phyloP scores from a whole-genome alignment of 225 moss, liverwort and hornwort species.

The Asterella californica region DNA sequence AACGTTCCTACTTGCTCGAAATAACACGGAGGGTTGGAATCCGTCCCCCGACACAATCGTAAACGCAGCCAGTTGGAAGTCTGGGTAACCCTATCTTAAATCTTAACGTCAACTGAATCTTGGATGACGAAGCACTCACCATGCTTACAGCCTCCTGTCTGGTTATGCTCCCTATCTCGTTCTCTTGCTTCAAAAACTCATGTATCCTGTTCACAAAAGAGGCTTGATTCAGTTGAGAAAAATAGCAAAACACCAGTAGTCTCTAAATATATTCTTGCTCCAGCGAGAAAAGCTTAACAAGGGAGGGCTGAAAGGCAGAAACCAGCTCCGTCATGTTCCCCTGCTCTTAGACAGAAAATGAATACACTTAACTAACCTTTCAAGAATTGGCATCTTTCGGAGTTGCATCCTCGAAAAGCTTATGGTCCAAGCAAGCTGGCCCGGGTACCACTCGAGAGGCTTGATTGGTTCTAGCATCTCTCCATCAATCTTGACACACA shows the following conservation, averaged over 20 bases:
- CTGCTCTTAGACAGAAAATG: neutral
- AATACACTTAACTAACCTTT: slow-evolving; percentile 45
- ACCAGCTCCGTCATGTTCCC: too few species aligned
- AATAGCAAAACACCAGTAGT: neutral
- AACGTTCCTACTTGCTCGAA: too few species aligned
- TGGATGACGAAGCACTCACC: slow-evolving; percentile 31
- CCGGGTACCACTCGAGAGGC: slow-evolving; percentile 78
- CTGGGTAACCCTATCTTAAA: neutral
- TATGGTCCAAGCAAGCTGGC: slow-evolving; percentile 82
- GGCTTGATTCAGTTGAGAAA: neutral
- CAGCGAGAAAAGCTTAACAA: neutral
- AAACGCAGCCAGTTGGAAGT: neutral
- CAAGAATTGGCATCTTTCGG: slow-evolving; percentile 75
- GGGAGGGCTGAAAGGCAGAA: neutral
- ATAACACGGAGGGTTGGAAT: too few species aligned
- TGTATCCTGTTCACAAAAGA: slow-evolving; percentile 57
- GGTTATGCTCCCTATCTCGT: slow-evolving; percentile 95
- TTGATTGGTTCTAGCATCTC: slow-evolving; percentile 69
- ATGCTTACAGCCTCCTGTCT: slow-evolving; percentile 96
- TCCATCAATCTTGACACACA: slow-evolving; percentile 61
- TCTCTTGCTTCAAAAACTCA: slow-evolving; percentile 89
- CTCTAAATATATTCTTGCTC: neutral
- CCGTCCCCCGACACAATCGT: neutral
- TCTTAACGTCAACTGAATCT: neutral
- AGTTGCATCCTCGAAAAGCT: slow-evolving; percentile 84